These are phyloP conservation scores for Mucor velutinosus DNA, from an alignment of 371 early-diverging fungal species.

Conservation along the genomic window DNA sequence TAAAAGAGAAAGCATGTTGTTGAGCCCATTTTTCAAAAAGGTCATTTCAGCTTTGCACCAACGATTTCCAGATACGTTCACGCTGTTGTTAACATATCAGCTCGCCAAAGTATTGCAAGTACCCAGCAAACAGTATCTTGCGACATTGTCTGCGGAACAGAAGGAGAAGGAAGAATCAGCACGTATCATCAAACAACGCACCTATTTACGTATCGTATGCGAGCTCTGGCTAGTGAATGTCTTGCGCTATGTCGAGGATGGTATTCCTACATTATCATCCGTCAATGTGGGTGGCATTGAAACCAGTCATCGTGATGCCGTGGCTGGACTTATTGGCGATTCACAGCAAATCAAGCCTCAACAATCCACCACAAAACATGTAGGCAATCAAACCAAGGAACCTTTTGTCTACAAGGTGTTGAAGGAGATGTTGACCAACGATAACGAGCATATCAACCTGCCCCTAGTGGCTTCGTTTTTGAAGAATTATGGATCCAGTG, in stretches of 20 bases:
- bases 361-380: background rate
- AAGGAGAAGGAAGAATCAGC: conserved; percentile 84
- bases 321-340: conserved; percentile 54
- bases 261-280: conserved; percentile 53
- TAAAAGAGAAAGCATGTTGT: background rate
- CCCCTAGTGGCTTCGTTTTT: conserved; percentile 77
- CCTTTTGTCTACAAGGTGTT: conserved; percentile 40
- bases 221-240: conserved; percentile 89
- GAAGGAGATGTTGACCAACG: conserved; percentile 46
- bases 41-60: conserved; percentile 89
- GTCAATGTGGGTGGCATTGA: conserved; percentile 53
- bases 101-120: conserved; percentile 60
- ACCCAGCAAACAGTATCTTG: conserved; percentile 56
- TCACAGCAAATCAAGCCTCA: background rate
- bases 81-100: conserved; percentile 62
- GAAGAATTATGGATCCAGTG: conserved; percentile 65
- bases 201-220: conserved; percentile 71
- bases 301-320: conserved; percentile 51
- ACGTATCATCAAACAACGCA: conserved; percentile 71
- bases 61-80: conserved; percentile 85
- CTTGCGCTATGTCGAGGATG: conserved; percentile 71
- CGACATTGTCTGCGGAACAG: conserved; percentile 71
- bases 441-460: conserved; percentile 65
- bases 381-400: conserved; percentile 5
- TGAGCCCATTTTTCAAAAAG: conserved; percentile 22